Conservation (phyloP, 2,329 filamentous ascomycete genomes). For the Dichotomopilus funicola region DNA sequence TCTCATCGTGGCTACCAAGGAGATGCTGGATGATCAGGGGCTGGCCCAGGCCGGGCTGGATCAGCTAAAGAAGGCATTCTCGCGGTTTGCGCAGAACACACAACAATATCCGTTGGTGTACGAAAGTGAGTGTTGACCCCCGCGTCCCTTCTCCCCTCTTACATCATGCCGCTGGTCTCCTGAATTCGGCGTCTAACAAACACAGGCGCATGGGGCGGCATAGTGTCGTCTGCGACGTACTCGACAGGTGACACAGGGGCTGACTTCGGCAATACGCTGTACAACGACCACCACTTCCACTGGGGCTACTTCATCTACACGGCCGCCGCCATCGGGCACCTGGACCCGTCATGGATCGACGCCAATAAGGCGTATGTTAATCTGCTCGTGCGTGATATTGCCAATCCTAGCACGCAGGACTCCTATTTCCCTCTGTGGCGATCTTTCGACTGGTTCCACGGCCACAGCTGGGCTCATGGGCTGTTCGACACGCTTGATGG, state of each 20-base stretch:
- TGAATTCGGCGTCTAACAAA: constrained; percentile 14
- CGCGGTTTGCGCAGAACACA: constrained; percentile 58
- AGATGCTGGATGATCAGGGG: constrained; percentile 53
- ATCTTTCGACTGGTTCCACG: constrained; percentile 89
- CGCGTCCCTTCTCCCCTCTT: too few relatives aligned
- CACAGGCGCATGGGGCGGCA: constrained; percentile 65
- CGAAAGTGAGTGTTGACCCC: constrained; percentile 41
- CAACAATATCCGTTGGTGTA: constrained; percentile 62
- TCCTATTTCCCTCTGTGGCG: constrained; percentile 74
- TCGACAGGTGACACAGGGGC: constrained; percentile 57
- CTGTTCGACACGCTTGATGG: constrained; percentile 65
- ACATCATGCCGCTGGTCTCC: background rate
- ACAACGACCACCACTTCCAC: constrained; percentile 71
- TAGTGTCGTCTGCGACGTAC: constrained; percentile 72
- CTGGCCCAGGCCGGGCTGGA: constrained; percentile 52
- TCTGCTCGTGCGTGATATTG: constrained; percentile 71
- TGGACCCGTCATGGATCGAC: constrained; percentile 68
- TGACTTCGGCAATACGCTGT: constrained; percentile 88
- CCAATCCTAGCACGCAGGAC: constrained; percentile 68
- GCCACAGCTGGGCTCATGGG: constrained; percentile 88
- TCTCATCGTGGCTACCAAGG: constrained; percentile 58
- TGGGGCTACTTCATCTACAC: constrained; percentile 88
- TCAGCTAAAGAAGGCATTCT: constrained; percentile 60
- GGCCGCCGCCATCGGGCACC: constrained; percentile 71
- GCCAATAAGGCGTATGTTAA: constrained; percentile 76